Percentiles rank a stretch among this genome's conserved stretches.
Conservation (phyloP, 2,329 filamentous ascomycete species). For the Xylogone sp. region DNA sequence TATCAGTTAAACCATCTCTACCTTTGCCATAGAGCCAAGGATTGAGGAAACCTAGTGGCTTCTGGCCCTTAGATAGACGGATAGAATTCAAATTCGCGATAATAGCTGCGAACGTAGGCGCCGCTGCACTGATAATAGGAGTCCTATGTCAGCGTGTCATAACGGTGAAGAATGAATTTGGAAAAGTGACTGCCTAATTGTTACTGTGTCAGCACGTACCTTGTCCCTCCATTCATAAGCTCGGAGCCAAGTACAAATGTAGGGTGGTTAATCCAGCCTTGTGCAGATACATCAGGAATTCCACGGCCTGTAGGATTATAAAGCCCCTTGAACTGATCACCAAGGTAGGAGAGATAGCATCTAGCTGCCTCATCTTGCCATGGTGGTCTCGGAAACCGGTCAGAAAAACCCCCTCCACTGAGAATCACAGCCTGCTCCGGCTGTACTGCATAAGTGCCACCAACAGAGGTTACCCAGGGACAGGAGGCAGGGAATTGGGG, state of each 20-base stretch:
- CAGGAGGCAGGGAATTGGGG: constrained; percentile 50
- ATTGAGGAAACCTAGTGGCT: constrained; percentile 37
- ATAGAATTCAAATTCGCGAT: constrained; percentile 61
- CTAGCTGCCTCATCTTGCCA: constrained; percentile 43
- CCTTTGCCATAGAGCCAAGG: constrained; percentile 36
- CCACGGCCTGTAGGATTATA: constrained; percentile 43
- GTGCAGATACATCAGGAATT: constrained; percentile 47
- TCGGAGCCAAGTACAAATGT: too few relatives aligned
- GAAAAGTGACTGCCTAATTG: too few relatives aligned
- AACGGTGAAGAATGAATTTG: too few relatives aligned
- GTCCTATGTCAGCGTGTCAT: constrained; percentile 32
- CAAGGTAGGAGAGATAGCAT: constrained; percentile 37
- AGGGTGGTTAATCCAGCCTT: too few relatives aligned
- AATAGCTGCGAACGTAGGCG: constrained; percentile 53
- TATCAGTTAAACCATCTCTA: constrained; percentile 34
- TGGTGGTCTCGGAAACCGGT: constrained; percentile 40
- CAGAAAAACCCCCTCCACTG: constrained; percentile 49
- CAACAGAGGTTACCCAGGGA: constrained; percentile 28
- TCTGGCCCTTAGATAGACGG: constrained; percentile 45
- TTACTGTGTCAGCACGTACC: too few relatives aligned
- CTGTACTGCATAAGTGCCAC: constrained; percentile 28
- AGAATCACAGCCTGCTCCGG: constrained; percentile 35
- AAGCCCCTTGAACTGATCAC: constrained; percentile 38
- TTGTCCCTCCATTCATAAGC: too few relatives aligned
- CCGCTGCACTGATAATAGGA: constrained; percentile 43